Evolutionary conservation across 805 yeast species (phyloP), one percentile per base, ranked within the genome.

Genomic region (Candida germanica): DNA sequence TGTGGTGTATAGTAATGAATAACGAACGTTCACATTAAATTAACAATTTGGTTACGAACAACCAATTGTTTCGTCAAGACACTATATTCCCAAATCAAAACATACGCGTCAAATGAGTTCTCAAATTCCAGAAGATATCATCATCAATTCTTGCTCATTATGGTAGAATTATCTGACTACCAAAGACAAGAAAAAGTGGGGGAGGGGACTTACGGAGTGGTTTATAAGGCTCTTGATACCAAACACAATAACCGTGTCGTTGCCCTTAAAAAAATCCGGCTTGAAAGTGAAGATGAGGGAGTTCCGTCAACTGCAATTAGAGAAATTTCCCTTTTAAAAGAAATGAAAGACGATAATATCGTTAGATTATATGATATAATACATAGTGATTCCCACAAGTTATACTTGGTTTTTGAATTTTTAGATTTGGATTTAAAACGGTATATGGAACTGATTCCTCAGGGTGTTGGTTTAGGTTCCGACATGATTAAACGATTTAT

Each of bases 281-380:
- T 93, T 35, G 98, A 93, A 58, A 87, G 95, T 14, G 98, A 93
- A 60, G 95, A 87, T 59, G 98, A 93, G 59, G 98, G 98, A 13
- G 97, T 94, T 15, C 98, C 98, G 2, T 88, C 97, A 1, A 93
- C 98, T 0, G 98, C 98, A 5, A 93, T 93, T 40, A 75, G 98
- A 51, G 98, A 93, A 58, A 93, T 93, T 49, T 91, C 98, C 1
- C 71, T 93, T 30, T 74, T 93, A 61, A 91, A 93, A 59, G 98
- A 93, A 58, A 74, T 93, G 73, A 78, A 87, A 46, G 96, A 93
- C 63, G 95, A 87, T 43, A 88, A 91, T 61, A 89, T 91, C 35
- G 97, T 93, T 16, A 72, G 95, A 31, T 71, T 93, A 28, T 87
- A 82, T 59, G 96, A 93, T 61, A 93, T 93, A 46, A 94, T 93